Conservation (phyloP, 192 early-diverging fungal species). For the Gonapodya prolifera region DNA sequence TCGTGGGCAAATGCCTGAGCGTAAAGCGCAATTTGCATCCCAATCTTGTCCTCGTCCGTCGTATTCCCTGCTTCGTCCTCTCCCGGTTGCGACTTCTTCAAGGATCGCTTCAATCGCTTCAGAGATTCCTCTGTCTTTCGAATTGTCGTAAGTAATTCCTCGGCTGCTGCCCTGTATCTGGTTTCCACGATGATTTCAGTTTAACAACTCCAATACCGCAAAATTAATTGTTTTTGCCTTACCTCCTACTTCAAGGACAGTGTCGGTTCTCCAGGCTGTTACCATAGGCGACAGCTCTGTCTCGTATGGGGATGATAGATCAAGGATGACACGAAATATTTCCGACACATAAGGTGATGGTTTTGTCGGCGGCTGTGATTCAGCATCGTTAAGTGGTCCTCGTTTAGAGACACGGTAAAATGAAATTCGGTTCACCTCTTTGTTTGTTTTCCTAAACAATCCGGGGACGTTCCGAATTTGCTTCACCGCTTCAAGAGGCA, state of each 20-base stretch:
- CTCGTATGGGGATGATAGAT: no score
- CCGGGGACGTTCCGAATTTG: conserved; percentile 23
- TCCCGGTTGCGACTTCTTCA: background rate
- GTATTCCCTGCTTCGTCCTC: conserved; percentile 12
- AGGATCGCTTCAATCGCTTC: conserved; percentile 22
- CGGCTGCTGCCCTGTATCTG: conserved; percentile 21
- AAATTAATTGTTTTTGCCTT: conserved; percentile 5
- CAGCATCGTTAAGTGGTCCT: no score
- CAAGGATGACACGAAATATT: no score
- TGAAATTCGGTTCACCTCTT: no score
- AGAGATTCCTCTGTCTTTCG: conserved; percentile 30
- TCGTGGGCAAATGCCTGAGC: conserved; percentile 32
- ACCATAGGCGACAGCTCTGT: no score
- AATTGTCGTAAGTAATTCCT: conserved; percentile 20
- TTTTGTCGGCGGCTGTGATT: conserved; percentile 28
- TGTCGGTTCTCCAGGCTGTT: conserved; percentile 17
- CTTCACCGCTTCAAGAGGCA: no score
- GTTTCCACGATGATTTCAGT: no score
- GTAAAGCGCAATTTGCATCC: conserved; percentile 37
- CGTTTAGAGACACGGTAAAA: no score
- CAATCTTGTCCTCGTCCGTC: conserved; percentile 42
- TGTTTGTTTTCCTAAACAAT: conserved; percentile 27
- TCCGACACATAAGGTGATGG: conserved; percentile 34
- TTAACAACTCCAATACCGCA: no score
- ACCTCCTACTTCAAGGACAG: conserved; percentile 28